Base-by-base conservation (phyloP, 352 stramenopile genomes). In the Albugo candida region DNA sequence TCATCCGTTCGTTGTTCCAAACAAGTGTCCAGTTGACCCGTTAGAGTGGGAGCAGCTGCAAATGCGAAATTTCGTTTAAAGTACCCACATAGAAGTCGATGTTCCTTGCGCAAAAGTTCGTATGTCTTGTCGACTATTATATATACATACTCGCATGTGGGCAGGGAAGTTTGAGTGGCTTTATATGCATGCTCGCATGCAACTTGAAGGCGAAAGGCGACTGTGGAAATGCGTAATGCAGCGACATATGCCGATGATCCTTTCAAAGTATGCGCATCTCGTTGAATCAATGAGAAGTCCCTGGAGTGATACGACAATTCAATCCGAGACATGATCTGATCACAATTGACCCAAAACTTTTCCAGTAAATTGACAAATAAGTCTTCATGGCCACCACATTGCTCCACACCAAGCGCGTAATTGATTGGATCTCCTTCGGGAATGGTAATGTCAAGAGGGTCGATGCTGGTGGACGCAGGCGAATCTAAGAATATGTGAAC, bases 1-100 rank as follows among this genome's bases (percentile, higher is more conserved):
- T 17, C 43, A 35, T 35, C 41, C 43, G 16, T 44, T 35, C 24
- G 3, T 31, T 31, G 24, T 31, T 31, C 24, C 24, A 31, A 31
- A 8, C 3, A 31, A 31, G 3, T 31, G 24, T 31, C 24, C 3
- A 31, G 3, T 31, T 31, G 24, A 31, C 24, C 8, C 24, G 24
- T 10, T 31, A 8, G 24, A 31, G 24, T 31, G 24, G 24, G 24
- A 10, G 24, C 24, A 31, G 24, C 24, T 31, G 24, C 24, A 31
- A 89, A 89, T 35, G 70, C 65, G 50, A 86, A 89, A 55, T 89
- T 89, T 49, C 76, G 76, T 2, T 67, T 63, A 41, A 89, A 61
- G 51, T 89, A 89, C 0, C 76, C 76, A 13, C 65, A 63, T 47
- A 89, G 55, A 21, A 77, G 55, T 13, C 53, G 55, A 47, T 82